phyloP scores from a whole-genome alignment of 2,329 filamentous ascomycete species.

The Xylariaceae sp. region DNA sequence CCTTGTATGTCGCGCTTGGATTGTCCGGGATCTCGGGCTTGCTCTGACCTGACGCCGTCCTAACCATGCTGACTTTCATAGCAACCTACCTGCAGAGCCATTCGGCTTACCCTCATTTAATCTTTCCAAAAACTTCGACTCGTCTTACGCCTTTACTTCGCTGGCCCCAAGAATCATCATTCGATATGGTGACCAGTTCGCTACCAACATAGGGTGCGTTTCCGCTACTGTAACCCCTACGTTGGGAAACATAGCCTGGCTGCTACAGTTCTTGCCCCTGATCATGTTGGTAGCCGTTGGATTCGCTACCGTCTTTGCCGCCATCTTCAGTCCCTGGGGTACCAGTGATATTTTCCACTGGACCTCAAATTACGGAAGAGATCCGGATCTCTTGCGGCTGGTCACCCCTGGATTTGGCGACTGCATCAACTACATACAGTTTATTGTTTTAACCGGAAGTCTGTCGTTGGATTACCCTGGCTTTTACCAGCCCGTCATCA shows the following conservation, averaged over 20 bases:
- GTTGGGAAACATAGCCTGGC: constrained; percentile 63
- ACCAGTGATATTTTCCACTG: constrained; percentile 85
- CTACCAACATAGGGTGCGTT: constrained; percentile 69
- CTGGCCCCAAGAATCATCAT: constrained; percentile 69
- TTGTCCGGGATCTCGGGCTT: neutral
- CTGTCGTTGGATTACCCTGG: constrained; percentile 86
- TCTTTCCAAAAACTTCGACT: constrained; percentile 66
- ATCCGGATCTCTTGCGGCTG: constrained; percentile 82
- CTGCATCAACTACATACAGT: constrained; percentile 95
- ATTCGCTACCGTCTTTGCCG: constrained; percentile 75
- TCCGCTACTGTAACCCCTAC: constrained; percentile 79
- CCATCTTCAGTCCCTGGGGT: constrained; percentile 90
- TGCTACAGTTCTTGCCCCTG: constrained; percentile 71
- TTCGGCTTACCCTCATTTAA: constrained; percentile 64
- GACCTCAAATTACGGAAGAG: constrained; percentile 96
- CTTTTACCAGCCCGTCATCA: constrained; percentile 87
- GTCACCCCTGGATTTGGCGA: constrained; percentile 96
- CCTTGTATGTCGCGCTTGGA: constrained; percentile 34
- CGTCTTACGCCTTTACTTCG: constrained; percentile 82
- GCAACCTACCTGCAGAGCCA: constrained; percentile 25
- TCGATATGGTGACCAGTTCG: constrained; percentile 63
- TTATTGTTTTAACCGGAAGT: constrained; percentile 79
- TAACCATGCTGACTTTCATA: constrained; percentile 25
- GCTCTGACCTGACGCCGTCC: neutral
- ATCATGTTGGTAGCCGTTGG: constrained; percentile 74